Evolutionary conservation across 331 rosid genomes (phyloP).

Genomic region (Malus hybrid): DNA sequence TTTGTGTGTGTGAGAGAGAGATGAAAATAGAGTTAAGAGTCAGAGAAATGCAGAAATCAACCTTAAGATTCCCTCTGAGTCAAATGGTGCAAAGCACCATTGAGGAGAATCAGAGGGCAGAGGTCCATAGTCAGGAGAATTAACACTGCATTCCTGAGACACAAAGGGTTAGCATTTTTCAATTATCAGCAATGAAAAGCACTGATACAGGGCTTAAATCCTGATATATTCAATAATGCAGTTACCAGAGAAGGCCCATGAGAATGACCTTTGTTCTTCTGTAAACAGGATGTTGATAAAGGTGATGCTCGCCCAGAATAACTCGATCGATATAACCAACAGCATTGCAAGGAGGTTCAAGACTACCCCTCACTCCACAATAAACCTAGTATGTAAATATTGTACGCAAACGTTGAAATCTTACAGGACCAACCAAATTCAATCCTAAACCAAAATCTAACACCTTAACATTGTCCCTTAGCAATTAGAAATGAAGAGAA

Average conservation of each 20-base stretch:
- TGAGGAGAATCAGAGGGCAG: conserved; percentile 62
- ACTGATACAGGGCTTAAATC: neutral
- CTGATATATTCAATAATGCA: conserved; percentile 13
- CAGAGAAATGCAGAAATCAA: conserved; percentile 9
- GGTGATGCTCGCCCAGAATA: conserved; percentile 57
- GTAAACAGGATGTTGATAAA: conserved; percentile 75
- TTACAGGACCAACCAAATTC: neutral
- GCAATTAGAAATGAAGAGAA: neutral
- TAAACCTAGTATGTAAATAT: conserved; percentile 40
- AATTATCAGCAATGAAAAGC: conserved; percentile 2
- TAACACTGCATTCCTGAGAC: conserved; percentile 61
- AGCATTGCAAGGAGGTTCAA: conserved; percentile 76
- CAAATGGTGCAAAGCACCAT: conserved; percentile 85
- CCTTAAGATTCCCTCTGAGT: conserved; percentile 80
- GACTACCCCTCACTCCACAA: conserved; percentile 70
- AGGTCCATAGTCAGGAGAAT: conserved; percentile 79
- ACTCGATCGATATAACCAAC: conserved; percentile 25
- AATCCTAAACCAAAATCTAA: neutral
- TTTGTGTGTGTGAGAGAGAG: neutral
- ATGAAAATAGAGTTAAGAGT: neutral
- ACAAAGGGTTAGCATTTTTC: conserved; percentile 18
- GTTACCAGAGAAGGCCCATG: neutral
- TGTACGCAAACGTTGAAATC: neutral
- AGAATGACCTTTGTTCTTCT: conserved; percentile 61
- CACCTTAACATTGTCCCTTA: neutral